phyloP scores from a whole-genome alignment of 805 yeast species.

The Ascoidea rubescens region DNA sequence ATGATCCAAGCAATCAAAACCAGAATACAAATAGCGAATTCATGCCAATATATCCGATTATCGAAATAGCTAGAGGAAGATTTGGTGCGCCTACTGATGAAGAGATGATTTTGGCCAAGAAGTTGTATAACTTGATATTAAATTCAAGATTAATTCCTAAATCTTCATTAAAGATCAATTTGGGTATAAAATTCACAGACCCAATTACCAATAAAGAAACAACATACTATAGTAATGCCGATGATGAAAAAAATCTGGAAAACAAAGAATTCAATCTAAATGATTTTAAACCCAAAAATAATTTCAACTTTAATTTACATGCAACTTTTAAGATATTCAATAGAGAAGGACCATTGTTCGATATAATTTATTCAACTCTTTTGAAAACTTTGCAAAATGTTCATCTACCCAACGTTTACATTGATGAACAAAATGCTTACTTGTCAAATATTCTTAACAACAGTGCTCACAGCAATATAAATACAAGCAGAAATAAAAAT shows the following conservation, averaged over 20 bases:
- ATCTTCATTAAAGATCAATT: constrained; percentile 40
- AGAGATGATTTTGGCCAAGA: constrained; percentile 64
- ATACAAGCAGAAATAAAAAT: constrained; percentile 34
- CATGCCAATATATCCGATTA: constrained; percentile 51
- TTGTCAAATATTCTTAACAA: constrained; percentile 12
- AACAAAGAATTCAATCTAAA: constrained; percentile 11
- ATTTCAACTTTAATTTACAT: constrained; percentile 45
- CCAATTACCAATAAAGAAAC: constrained; percentile 34
- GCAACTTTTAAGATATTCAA: constrained; percentile 69
- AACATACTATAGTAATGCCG: constrained; percentile 33
- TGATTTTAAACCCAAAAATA: constrained; percentile 25
- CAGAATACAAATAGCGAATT: constrained; percentile 14
- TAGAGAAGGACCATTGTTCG: constrained; percentile 71
- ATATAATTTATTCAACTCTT: constrained; percentile 58
- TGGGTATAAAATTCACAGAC: constrained; percentile 31
- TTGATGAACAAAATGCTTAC: constrained; percentile 47
- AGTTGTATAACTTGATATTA: constrained; percentile 42
- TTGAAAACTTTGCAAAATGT: constrained; percentile 46
- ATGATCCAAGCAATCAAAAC: constrained; percentile 13
- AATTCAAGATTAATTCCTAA: constrained; percentile 40
- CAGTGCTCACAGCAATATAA: constrained; percentile 3
- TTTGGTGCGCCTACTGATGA: constrained; percentile 75
- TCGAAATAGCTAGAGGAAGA: constrained; percentile 64
- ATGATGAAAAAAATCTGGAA: constrained; percentile 15
- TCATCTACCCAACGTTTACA: constrained; percentile 51